These are phyloP conservation scores for Mycena vulgaris DNA, from an alignment of 768 basidiomycete genomes.

Conservation along the genomic window DNA sequence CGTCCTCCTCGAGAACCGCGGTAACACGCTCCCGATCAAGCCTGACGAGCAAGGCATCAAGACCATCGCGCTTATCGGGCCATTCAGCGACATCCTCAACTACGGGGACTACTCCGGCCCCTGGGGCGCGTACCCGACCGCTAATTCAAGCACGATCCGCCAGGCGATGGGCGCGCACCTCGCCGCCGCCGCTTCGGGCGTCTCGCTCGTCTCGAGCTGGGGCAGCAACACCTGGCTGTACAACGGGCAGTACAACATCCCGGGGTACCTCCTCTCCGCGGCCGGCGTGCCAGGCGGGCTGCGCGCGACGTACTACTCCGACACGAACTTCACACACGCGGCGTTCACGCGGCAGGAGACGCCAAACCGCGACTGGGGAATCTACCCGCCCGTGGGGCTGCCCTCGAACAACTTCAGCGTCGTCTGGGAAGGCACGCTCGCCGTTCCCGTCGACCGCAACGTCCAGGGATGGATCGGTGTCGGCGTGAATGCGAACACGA, in stretches of 20 bases:
- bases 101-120: slow-evolving; percentile 45
- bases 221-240: slow-evolving; percentile 44
- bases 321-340: slow-evolving; percentile 41
- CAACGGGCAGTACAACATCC: slow-evolving; percentile 45
- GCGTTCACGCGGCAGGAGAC: slow-evolving; percentile 39
- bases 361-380: slow-evolving; percentile 45
- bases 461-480: slow-evolving; percentile 44
- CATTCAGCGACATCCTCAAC: slow-evolving; percentile 43
- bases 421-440: slow-evolving; percentile 44
- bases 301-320: slow-evolving; percentile 42
- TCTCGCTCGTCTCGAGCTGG: slow-evolving; percentile 42
- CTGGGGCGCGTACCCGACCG: slow-evolving; percentile 42
- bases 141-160: slow-evolving; percentile 39
- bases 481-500: slow-evolving; percentile 42
- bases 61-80: slow-evolving; percentile 44
- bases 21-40: slow-evolving; percentile 41
- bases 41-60: slow-evolving; percentile 35
- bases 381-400: slow-evolving; percentile 44
- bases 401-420: slow-evolving; percentile 47
- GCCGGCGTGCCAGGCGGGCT: slow-evolving; percentile 33
- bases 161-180: slow-evolving; percentile 40
- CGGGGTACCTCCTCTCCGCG: slow-evolving; percentile 41
- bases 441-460: slow-evolving; percentile 41
- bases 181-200: slow-evolving; percentile 17
- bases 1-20: slow-evolving; percentile 45